Evolutionary conservation across 805 yeast genomes (phyloP).

Genomic region (Schwanniomyces polymorphus): DNA sequence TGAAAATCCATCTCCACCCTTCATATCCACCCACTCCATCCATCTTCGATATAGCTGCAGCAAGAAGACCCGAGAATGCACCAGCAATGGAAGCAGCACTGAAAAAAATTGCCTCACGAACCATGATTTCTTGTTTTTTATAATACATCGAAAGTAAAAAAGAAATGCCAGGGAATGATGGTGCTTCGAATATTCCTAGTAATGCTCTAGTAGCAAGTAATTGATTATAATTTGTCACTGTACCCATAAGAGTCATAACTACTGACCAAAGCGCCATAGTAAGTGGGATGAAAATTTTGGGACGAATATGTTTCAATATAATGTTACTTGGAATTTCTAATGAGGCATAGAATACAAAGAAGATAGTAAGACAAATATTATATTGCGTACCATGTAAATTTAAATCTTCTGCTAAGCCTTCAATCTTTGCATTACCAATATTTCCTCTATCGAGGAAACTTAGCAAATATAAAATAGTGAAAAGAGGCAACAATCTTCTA

Average conservation of each 20-base stretch:
- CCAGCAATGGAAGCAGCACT: conserved; percentile 51
- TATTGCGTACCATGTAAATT: conserved; percentile 55
- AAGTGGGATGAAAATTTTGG: conserved; percentile 61
- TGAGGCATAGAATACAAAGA: conserved; percentile 49
- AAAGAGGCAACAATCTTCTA: conserved; percentile 50
- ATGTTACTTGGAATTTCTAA: conserved; percentile 69
- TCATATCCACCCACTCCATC: conserved; percentile 11
- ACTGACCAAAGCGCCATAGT: conserved; percentile 58
- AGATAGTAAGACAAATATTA: conserved; percentile 59
- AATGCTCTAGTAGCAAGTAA: conserved; percentile 51
- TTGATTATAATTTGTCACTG: conserved; percentile 37
- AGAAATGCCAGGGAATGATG: conserved; percentile 64
- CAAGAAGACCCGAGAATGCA: conserved; percentile 24
- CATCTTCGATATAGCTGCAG: conserved; percentile 17
- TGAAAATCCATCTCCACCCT: conserved; percentile 64
- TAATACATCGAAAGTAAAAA: conserved; percentile 69
- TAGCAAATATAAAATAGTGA: conserved; percentile 60
- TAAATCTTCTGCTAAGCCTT: conserved; percentile 52
- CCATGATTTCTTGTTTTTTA: conserved; percentile 55
- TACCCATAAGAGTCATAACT: conserved; percentile 55
- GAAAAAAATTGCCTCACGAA: conserved; percentile 59
- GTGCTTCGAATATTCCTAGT: conserved; percentile 62
- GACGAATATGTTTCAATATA: conserved; percentile 60
- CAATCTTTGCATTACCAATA: conserved; percentile 58
- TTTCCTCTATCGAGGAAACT: conserved; percentile 63